Evolutionary conservation across 2,329 filamentous ascomycete genomes (phyloP).

Genomic region (Coniella lustricola): DNA sequence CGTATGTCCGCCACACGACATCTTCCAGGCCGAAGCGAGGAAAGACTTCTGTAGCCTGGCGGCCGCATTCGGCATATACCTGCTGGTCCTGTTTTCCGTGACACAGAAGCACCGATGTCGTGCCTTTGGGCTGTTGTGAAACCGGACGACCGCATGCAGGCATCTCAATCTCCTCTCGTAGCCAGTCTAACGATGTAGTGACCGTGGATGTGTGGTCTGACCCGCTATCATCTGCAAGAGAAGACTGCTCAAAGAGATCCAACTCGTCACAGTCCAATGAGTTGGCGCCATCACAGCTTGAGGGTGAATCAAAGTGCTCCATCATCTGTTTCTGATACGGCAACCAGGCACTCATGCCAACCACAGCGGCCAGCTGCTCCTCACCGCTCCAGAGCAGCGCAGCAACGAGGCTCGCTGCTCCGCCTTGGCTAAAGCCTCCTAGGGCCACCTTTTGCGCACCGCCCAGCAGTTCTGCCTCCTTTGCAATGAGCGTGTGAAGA

Average conservation of each 20-base stretch:
- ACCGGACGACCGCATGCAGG: background rate
- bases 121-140: constrained; percentile 1
- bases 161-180: constrained; percentile 20
- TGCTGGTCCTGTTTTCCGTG: constrained; percentile 37
- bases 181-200: constrained; percentile 11
- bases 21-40: constrained; percentile 25
- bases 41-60: constrained; percentile 28
- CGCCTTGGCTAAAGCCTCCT: constrained; percentile 48
- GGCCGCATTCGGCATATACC: constrained; percentile 31
- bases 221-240: constrained; percentile 10
- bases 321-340: constrained; percentile 31
- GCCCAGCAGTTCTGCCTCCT: constrained; percentile 30
- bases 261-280: constrained; percentile 14
- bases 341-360: constrained; percentile 41
- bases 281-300: background rate
- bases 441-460: constrained; percentile 36
- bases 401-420: constrained; percentile 37
- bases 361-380: constrained; percentile 27
- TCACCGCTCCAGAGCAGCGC: constrained; percentile 37
- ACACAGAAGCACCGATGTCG: constrained; percentile 37
- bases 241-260: constrained; percentile 7
- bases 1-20: constrained; percentile 32
- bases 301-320: constrained; percentile 12
- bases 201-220: background rate
- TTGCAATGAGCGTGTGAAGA: constrained; percentile 30